Percentiles rank a stretch among this genome's conserved stretches.
Conservation (phyloP, 2,329 filamentous ascomycete genomes). For the Hirsutella thompsonii region DNA sequence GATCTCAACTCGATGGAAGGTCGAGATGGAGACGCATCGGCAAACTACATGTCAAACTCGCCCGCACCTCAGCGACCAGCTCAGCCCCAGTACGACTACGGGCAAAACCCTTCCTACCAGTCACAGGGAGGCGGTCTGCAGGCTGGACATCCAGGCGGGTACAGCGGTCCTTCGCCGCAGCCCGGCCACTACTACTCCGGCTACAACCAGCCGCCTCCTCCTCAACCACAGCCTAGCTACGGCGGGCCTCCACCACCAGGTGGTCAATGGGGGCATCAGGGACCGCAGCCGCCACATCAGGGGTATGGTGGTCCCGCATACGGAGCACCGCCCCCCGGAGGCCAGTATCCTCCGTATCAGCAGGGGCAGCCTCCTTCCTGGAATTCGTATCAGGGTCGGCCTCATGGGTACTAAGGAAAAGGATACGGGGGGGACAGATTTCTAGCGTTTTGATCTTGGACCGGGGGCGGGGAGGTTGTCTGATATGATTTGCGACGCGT, state of each 20-base stretch:
- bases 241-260: slow-evolving; percentile 8
- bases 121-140: slow-evolving; percentile 6
- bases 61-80: slow-evolving; percentile 21
- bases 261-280: slow-evolving; percentile 6
- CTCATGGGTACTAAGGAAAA: slow-evolving; percentile 22
- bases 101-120: slow-evolving; percentile 20
- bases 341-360: slow-evolving; percentile 3
- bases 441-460: no score
- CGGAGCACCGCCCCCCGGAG: slow-evolving; percentile 8
- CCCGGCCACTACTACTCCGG: slow-evolving; percentile 17
- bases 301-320: slow-evolving; percentile 12
- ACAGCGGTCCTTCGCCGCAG: slow-evolving; percentile 19
- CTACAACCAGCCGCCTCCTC: slow-evolving; percentile 17
- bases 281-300: slow-evolving; percentile 4
- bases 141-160: slow-evolving; percentile 11
- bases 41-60: slow-evolving; percentile 24
- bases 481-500: no score
- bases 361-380: slow-evolving; percentile 14
- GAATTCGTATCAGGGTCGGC: slow-evolving; percentile 25
- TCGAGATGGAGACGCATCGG: slow-evolving; percentile 24
- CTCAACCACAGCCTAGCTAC: slow-evolving; percentile 14
- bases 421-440: no score
- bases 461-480: no score
- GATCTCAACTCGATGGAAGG: slow-evolving; percentile 44
- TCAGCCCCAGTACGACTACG: slow-evolving; percentile 27